phyloP scores from a whole-genome alignment of 495 filamentous ascomycete species.

The Xylaria grammica region DNA sequence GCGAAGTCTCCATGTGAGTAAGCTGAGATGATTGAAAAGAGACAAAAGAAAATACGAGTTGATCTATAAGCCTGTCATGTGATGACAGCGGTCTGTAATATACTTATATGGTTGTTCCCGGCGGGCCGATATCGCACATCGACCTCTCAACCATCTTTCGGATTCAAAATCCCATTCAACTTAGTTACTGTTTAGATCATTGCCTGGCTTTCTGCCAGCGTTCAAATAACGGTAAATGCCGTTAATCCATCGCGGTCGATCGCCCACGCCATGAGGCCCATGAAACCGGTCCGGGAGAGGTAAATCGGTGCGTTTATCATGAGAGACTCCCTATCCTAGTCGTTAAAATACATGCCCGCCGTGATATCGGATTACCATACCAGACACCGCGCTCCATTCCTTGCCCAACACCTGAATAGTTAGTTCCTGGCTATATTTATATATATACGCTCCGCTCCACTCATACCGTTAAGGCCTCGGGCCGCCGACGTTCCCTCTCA shows the following conservation, averaged over 20 bases:
- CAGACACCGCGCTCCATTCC: slow-evolving; percentile 21
- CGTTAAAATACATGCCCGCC: slow-evolving; percentile 10
- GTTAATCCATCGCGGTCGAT: not conserved
- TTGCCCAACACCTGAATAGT: slow-evolving; percentile 1
- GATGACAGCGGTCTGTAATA: not conserved
- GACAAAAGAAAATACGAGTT: too few relatives aligned
- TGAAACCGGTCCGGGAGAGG: not conserved
- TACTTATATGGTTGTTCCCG: not conserved
- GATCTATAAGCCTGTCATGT: not conserved
- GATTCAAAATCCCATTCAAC: too few relatives aligned
- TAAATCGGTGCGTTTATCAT: not conserved
- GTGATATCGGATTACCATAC: slow-evolving; percentile 9
- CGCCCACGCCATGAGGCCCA: not conserved
- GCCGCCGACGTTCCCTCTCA: slow-evolving; percentile 33
- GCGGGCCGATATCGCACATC: too few relatives aligned
- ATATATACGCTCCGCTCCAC: not conserved
- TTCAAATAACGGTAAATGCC: not conserved
- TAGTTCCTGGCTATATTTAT: slow-evolving; percentile 5
- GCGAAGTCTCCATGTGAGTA: not conserved
- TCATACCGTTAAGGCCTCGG: slow-evolving; percentile 14
- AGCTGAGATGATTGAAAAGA: not conserved
- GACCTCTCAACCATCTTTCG: too few relatives aligned
- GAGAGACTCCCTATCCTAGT: not conserved
- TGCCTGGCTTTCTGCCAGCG: not conserved
- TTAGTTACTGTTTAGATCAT: too few relatives aligned